Evolutionary conservation across 2,329 filamentous ascomycete species (phyloP).

Genomic region (Aphanocladium album): DNA sequence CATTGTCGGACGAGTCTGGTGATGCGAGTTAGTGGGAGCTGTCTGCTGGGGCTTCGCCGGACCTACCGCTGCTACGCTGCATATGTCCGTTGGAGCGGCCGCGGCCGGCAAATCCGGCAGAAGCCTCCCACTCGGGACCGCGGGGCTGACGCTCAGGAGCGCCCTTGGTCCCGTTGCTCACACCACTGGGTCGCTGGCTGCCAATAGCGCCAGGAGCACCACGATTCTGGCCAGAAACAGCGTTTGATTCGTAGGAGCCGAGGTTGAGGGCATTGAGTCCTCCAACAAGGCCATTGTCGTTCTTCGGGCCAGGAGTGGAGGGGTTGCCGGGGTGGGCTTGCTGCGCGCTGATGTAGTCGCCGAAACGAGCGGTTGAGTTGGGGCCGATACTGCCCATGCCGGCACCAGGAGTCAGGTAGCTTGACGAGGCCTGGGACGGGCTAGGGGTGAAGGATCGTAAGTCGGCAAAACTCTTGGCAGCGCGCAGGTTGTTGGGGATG

Average conservation of each 20-base stretch:
- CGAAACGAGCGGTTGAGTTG: conserved; percentile 36
- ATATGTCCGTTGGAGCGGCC: conserved; percentile 55
- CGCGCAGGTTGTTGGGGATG: conserved; percentile 75
- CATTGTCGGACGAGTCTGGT: conserved; percentile 40
- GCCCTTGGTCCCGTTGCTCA: conserved; percentile 35
- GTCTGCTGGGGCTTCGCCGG: background rate
- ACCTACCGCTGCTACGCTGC: conserved; percentile 56
- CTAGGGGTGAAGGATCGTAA: conserved; percentile 92
- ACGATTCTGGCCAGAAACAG: conserved; percentile 30
- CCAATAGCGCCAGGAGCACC: conserved; percentile 58
- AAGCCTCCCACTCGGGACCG: conserved; percentile 57
- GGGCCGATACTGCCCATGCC: conserved; percentile 51
- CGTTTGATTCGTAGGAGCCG: conserved; percentile 45
- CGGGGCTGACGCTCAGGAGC: conserved; percentile 60
- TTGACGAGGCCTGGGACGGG: conserved; percentile 77
- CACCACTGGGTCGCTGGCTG: conserved; percentile 54
- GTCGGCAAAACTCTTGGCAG: conserved; percentile 95
- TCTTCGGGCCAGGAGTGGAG: conserved; percentile 34
- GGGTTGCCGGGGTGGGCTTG: conserved; percentile 30
- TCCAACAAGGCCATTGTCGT: conserved; percentile 39
- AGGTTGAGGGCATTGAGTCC: conserved; percentile 48
- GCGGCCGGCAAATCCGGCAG: conserved; percentile 48
- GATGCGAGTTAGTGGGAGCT: background rate
- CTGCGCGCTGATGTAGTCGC: conserved; percentile 41
- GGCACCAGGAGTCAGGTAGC: conserved; percentile 52